Evolutionary conservation across 805 yeast genomes (phyloP), one percentile per base, ranked within the genome.

Genomic region (Barnettozyma sucrosica): DNA sequence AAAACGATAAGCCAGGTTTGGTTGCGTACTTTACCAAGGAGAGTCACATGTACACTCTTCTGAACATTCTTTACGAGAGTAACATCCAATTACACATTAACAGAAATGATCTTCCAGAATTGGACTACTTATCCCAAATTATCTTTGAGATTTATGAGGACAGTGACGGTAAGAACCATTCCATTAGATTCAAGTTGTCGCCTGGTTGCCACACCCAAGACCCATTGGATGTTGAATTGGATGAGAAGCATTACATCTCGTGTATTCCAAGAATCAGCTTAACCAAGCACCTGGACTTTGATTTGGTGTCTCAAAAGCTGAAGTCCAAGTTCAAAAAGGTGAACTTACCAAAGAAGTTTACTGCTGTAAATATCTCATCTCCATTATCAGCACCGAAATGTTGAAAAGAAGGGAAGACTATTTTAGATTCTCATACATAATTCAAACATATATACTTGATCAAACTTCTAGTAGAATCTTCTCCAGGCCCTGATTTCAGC

Each of bases 141-240:
- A 85, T 83, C 9, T 93, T 93, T 68, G 99, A 93, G 65, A 69
- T 93, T 24, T 93, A 89, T 65, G 98, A 93, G 65, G 93, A 86
- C 54, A 75, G 78, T 32, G 70, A 76, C 33, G 83, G 84, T 8
- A 87, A 88, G 66, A 84, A 86, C 59, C 96, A 92, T 64, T 85
- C 97, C 5, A 85, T 93, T 47, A 77, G 98, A 59, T 75, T 93
- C 51, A 84, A 92, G n/a, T 74, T 93, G 56, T 86, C 97, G 5
- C 98, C 99, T 1, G 99, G 99, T 19, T 93, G 99, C 66, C 97
- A 93, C 67, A 90, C 98, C 0, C 96, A 89, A 60, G 96, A 92
- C 66, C 99, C 99, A 24, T 74, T 93, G 54, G 99, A 93, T 67
- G 96, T 95, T 41, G 97, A 92, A 66, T 74, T 93, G 41, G 99